Evolutionary conservation across 352 stramenopile species (phyloP).

Genomic region (Globisporangium rhizosaccharum): DNA sequence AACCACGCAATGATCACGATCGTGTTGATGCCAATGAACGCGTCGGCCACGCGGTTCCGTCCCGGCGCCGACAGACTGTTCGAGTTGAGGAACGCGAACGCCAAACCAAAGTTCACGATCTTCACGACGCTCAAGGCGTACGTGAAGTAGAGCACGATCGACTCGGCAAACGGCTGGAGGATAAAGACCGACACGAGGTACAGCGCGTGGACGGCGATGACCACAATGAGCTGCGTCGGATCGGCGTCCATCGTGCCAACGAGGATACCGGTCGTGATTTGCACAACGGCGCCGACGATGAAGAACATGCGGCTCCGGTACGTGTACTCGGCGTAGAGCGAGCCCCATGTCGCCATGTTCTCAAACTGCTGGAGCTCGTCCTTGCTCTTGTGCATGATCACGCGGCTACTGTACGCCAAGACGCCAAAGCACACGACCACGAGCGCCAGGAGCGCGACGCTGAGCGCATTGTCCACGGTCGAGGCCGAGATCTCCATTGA

Average conservation of each 20-base stretch:
- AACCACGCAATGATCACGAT: conserved; percentile 58
- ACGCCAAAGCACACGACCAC: conserved; percentile 43
- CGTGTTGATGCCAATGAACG: conserved; percentile 60
- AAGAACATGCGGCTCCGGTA: conserved; percentile 67
- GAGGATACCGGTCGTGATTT: conserved; percentile 49
- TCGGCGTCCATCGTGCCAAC: conserved; percentile 53
- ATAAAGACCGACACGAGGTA: conserved; percentile 46
- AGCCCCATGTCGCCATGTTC: conserved; percentile 53
- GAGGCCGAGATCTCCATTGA: conserved; percentile 53
- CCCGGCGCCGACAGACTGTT: conserved; percentile 34
- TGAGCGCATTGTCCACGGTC: conserved; percentile 21
- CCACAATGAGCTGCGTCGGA: conserved; percentile 44
- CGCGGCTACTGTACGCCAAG: conserved; percentile 40
- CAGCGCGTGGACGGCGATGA: conserved; percentile 47
- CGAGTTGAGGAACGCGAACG: conserved; percentile 52
- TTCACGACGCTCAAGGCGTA: conserved; percentile 46
- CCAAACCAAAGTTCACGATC: conserved; percentile 52
- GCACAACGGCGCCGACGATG: conserved; percentile 41
- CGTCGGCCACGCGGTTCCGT: conserved; percentile 34
- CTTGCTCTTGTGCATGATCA: conserved; percentile 51
- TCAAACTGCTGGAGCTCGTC: conserved; percentile 51
- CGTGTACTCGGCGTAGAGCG: conserved; percentile 55
- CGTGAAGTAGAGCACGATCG: conserved; percentile 37
- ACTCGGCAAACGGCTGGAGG: conserved; percentile 32
- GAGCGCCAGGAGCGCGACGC: conserved; percentile 39